Conservation (phyloP, 768 basidiomycete genomes). For the Psilocybe subaeruginosa region DNA sequence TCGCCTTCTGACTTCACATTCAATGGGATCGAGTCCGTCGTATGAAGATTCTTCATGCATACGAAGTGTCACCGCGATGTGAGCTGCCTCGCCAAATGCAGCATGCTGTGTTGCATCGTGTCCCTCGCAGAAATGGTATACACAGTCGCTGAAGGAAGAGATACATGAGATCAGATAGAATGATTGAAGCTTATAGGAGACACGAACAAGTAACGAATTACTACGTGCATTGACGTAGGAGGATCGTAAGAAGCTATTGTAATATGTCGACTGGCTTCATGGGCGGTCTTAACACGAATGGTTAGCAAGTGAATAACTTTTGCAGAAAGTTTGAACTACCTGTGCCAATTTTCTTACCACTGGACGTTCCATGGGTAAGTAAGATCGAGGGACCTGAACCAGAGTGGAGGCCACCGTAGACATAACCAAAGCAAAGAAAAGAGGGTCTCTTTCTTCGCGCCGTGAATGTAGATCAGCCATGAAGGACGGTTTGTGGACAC, state of each 20-base stretch:
- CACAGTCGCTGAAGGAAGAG: slow-evolving; percentile 58
- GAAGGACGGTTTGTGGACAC: slow-evolving; percentile 89
- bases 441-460: slow-evolving; percentile 84
- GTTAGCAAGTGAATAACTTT: slow-evolving; percentile 5
- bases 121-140: slow-evolving; percentile 89
- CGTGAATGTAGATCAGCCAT: slow-evolving; percentile 85
- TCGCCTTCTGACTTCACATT: slow-evolving; percentile 84
- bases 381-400: slow-evolving; percentile 86
- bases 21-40: slow-evolving; percentile 81
- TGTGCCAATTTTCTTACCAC: slow-evolving; percentile 85
- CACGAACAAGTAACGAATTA: slow-evolving; percentile 82
- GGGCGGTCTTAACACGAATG: slow-evolving; percentile 54
- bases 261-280: slow-evolving; percentile 82
- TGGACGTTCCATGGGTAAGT: slow-evolving; percentile 83
- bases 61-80: slow-evolving; percentile 79
- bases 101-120: slow-evolving; percentile 88
- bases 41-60: slow-evolving; percentile 90
- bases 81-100: slow-evolving; percentile 84
- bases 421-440: slow-evolving; percentile 92
- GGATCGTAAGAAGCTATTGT: slow-evolving; percentile 83
- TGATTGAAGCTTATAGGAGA: slow-evolving; percentile 10
- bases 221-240: slow-evolving; percentile 81
- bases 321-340: slow-evolving; percentile 28
- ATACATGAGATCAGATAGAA: not conserved
- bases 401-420: slow-evolving; percentile 86